Evolutionary conservation across 495 filamentous ascomycete species (phyloP).

Genomic region (Neurospora sp.): DNA sequence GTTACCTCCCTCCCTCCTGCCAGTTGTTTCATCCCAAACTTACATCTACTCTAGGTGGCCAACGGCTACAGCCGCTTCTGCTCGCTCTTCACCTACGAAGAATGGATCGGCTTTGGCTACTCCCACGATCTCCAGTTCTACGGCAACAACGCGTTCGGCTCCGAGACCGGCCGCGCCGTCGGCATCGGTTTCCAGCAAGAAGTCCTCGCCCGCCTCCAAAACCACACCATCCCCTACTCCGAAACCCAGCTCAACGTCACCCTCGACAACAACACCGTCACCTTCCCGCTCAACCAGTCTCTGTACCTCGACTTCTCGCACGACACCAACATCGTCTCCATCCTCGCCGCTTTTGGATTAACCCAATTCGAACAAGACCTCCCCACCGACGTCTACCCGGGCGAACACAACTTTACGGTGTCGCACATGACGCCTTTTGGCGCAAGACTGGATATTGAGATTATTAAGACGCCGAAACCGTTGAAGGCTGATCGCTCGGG

Average conservation of each 20-base stretch:
- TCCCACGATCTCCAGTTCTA: conserved; percentile 51
- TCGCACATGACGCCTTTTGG: conserved; percentile 50
- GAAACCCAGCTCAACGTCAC: conserved; percentile 54
- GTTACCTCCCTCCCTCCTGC: conserved; percentile 27
- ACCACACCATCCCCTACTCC: conserved; percentile 41
- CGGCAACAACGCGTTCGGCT: conserved; percentile 47
- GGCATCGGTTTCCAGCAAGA: conserved; percentile 56
- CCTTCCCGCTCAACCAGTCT: conserved; percentile 56
- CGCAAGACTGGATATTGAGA: conserved; percentile 52
- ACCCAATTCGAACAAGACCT: conserved; percentile 51
- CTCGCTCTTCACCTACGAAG: conserved; percentile 52
- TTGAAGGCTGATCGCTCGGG: conserved; percentile 31
- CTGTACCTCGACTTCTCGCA: conserved; percentile 80
- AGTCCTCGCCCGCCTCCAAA: conserved; percentile 45
- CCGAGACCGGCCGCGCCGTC: conserved; percentile 49
- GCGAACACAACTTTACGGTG: conserved; percentile 41
- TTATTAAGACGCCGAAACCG: conserved; percentile 47
- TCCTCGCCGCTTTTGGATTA: conserved; percentile 63
- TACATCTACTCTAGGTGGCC: conserved; percentile 20
- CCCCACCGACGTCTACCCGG: conserved; percentile 31
- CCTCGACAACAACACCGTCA: conserved; percentile 49
- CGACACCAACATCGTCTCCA: conserved; percentile 67
- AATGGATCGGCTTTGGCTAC: conserved; percentile 70
- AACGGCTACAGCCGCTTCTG: conserved; percentile 65
- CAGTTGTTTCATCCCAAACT: conserved; percentile 21